Evolutionary conservation across 176 grass and related monocot species (phyloP).

Genomic region (Oryza meyeriana): DNA sequence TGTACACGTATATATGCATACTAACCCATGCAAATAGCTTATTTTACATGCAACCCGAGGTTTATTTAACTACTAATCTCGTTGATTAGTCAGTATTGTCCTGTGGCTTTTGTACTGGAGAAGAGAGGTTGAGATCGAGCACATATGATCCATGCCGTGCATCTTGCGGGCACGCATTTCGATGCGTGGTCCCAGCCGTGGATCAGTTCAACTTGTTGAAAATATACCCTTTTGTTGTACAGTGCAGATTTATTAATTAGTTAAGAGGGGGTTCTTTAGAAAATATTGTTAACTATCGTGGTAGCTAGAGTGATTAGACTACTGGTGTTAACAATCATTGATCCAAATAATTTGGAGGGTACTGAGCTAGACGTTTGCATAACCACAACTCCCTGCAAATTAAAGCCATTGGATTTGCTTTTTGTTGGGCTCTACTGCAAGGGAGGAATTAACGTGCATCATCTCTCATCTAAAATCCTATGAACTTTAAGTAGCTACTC

Average conservation of each 20-base stretch:
- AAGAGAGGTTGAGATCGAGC: not conserved
- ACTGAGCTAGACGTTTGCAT: not conserved
- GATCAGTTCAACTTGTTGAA: not conserved
- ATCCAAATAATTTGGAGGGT: conserved; percentile 7
- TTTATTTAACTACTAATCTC: not conserved
- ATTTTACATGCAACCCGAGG: not conserved
- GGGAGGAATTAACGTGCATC: too few relatives aligned
- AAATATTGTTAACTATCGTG: not conserved
- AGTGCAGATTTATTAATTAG: not conserved
- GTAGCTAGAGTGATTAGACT: not conserved
- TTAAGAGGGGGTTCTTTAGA: not conserved
- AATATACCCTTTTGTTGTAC: not conserved
- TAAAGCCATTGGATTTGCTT: not conserved
- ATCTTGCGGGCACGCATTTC: not conserved
- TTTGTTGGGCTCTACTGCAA: not conserved
- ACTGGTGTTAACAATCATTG: not conserved
- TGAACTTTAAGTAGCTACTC: too few relatives aligned
- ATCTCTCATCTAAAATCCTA: too few relatives aligned
- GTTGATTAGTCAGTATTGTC: not conserved
- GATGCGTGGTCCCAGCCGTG: not conserved
- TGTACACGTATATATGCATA: not conserved
- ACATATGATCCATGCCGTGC: not conserved
- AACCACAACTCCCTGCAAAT: not conserved
- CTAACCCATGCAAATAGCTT: not conserved
- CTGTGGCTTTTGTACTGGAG: not conserved